Conservation (phyloP, 768 basidiomycete species). For the Guyanaporus albipodus region DNA sequence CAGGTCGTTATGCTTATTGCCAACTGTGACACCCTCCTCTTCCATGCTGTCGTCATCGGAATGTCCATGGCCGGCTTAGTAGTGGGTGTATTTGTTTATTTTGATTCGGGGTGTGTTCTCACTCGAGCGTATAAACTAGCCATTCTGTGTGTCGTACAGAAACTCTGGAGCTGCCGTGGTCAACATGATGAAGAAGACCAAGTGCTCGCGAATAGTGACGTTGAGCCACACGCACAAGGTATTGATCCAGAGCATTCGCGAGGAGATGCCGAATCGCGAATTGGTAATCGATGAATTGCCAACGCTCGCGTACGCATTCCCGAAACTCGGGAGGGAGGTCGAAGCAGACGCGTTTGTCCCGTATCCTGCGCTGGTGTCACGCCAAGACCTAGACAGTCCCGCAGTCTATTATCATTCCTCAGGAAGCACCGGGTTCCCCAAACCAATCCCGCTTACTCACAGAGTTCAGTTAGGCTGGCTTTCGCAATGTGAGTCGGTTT, state of each 20-base stretch:
- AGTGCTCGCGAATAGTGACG: constrained; percentile 17
- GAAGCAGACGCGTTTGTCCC: no score
- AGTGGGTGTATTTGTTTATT: constrained; percentile 23
- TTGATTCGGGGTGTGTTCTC: constrained; percentile 27
- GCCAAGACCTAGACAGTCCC: no score
- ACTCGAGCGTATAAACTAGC: constrained; percentile 18
- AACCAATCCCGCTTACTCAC: no score
- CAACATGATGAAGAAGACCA: constrained; percentile 18
- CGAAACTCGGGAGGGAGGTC: no score
- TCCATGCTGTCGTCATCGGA: constrained; percentile 31
- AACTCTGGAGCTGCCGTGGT: constrained; percentile 41
- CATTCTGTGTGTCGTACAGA: constrained; percentile 36
- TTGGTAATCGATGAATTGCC: not conserved
- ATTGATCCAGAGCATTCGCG: constrained; percentile 8
- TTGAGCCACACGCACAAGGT: constrained; percentile 10
- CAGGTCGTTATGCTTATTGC: constrained; percentile 16
- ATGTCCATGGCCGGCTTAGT: constrained; percentile 38
- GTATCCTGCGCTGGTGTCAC: no score
- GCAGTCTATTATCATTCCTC: no score
- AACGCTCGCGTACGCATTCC: no score
- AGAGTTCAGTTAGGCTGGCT: no score
- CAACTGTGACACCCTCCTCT: constrained; percentile 19
- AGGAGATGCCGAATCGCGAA: not conserved
- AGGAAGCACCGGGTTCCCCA: no score
- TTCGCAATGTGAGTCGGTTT: no score